Evolutionary conservation across 257 asterid species (phyloP).

Genomic region (Echium plantagineum): DNA sequence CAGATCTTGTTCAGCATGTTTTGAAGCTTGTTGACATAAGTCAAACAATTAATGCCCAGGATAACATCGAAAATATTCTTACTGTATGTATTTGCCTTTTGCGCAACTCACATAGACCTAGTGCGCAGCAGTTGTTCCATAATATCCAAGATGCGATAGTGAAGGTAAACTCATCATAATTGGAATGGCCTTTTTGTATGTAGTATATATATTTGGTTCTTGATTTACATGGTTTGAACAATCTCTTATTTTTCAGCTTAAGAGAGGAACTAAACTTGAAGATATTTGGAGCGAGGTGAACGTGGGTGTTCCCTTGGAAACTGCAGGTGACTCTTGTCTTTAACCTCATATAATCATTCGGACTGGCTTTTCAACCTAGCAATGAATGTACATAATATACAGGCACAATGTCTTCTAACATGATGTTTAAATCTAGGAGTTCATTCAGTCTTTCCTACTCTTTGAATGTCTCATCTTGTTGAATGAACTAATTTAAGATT

Average conservation of each 20-base stretch:
- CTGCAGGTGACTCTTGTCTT: background rate
- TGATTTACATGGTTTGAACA: conserved; percentile 12
- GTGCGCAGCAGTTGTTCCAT: conserved; percentile 38
- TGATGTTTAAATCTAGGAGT: too few species aligned
- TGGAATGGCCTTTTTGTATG: conserved; percentile 10
- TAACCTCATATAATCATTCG: background rate
- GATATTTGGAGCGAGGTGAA: conserved; percentile 48
- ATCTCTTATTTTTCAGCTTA: conserved; percentile 44
- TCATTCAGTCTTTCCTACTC: too few species aligned
- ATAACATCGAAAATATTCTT: conserved; percentile 42
- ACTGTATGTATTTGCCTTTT: conserved; percentile 38
- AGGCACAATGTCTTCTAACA: too few species aligned
- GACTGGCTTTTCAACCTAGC: background rate
- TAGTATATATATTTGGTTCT: conserved; percentile 7
- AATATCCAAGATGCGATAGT: conserved; percentile 41
- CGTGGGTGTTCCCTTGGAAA: conserved; percentile 21
- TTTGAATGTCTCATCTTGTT: too few species aligned
- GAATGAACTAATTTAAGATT: too few species aligned
- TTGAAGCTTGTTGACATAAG: conserved; percentile 34
- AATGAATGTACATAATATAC: background rate
- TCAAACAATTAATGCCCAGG: conserved; percentile 33
- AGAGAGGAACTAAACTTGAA: conserved; percentile 30
- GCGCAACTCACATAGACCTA: conserved; percentile 43
- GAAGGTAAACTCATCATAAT: conserved; percentile 40
- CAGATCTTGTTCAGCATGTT: conserved; percentile 58